phyloP scores from a whole-genome alignment of 2,329 filamentous ascomycete species.

The Phoma herbarum region DNA sequence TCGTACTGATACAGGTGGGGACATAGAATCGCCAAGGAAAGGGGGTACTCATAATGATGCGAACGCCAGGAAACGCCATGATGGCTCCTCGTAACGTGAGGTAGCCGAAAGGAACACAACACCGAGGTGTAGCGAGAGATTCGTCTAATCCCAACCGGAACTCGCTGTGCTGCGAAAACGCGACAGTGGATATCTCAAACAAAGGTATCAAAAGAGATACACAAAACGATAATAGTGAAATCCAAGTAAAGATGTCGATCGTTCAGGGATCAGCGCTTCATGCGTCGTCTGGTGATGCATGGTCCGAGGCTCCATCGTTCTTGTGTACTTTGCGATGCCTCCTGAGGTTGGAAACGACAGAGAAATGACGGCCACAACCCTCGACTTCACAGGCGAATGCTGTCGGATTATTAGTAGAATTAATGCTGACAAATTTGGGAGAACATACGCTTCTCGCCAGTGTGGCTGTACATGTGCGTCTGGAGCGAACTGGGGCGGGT shows the following conservation, averaged over 20 bases:
- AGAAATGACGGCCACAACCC: slow-evolving; percentile 94
- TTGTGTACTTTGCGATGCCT: slow-evolving; percentile 97
- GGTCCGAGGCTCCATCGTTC: slow-evolving; percentile 64
- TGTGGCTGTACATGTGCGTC: slow-evolving; percentile 99
- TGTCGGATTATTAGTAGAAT: slow-evolving; percentile 51
- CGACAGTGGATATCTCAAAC: slow-evolving; percentile 51
- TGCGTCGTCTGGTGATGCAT: slow-evolving; percentile 59
- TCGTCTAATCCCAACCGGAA: slow-evolving; percentile 40
- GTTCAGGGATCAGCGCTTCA: slow-evolving; percentile 40
- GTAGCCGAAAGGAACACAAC: slow-evolving; percentile 8
- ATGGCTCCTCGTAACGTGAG: slow-evolving; percentile 21
- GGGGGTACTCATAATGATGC: slow-evolving; percentile 39
- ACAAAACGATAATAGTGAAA: slow-evolving; percentile 27
- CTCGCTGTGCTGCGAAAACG: slow-evolving; percentile 38
- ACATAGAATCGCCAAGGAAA: slow-evolving; percentile 34
- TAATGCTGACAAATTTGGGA: not conserved
- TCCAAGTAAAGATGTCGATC: slow-evolving; percentile 35
- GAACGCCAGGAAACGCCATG: slow-evolving; percentile 37
- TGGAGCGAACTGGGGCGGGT: slow-evolving; percentile 93
- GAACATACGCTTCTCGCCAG: slow-evolving; percentile 93
- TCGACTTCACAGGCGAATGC: slow-evolving; percentile 95
- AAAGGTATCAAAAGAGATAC: slow-evolving; percentile 34
- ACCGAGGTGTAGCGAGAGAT: slow-evolving; percentile 39
- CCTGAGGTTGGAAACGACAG: slow-evolving; percentile 93
- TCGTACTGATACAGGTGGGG: slow-evolving; percentile 46